Percentiles rank a stretch among this genome's conserved stretches.
These are phyloP conservation scores for Blastomyces emzantsi DNA, from an alignment of 2,329 filamentous ascomycete genomes.

Conservation along the genomic window DNA sequence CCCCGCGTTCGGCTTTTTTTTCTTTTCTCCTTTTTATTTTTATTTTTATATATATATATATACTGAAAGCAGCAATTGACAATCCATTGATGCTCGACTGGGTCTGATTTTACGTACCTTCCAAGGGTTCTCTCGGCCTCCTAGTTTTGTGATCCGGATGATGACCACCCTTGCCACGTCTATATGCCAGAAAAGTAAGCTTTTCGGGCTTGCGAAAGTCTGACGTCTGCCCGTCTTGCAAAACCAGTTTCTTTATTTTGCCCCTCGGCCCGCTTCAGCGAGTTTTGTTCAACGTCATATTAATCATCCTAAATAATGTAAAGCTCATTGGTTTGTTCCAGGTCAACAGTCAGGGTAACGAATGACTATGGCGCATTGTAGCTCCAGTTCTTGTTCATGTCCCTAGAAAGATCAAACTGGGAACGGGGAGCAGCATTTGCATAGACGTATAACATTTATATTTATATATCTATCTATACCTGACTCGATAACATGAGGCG, in stretches of 20 bases:
- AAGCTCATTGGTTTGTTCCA: not conserved
- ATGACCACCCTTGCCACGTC: no score
- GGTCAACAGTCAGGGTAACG: not conserved
- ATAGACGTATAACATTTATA: not conserved
- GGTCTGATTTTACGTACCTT: no score
- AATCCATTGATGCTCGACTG: no score
- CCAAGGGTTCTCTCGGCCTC: no score
- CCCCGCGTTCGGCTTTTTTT: slow-evolving; percentile 33
- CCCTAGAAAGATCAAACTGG: not conserved
- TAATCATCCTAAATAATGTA: not conserved
- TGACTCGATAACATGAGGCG: not conserved
- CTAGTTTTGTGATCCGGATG: no score
- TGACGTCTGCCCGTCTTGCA: no score
- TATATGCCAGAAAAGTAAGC: not conserved
- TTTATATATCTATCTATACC: no score
- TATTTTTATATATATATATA: not conserved
- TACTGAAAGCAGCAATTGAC: no score
- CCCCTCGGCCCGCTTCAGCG: not conserved
- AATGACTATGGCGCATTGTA: not conserved
- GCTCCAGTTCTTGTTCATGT: not conserved
- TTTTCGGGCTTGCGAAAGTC: not conserved
- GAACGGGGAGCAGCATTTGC: not conserved
- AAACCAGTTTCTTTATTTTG: not conserved
- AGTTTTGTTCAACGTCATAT: not conserved
- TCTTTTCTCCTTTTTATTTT: slow-evolving; percentile 9